Conservation (phyloP, 345 rosid genomes). For the Arabis alpina region DNA sequence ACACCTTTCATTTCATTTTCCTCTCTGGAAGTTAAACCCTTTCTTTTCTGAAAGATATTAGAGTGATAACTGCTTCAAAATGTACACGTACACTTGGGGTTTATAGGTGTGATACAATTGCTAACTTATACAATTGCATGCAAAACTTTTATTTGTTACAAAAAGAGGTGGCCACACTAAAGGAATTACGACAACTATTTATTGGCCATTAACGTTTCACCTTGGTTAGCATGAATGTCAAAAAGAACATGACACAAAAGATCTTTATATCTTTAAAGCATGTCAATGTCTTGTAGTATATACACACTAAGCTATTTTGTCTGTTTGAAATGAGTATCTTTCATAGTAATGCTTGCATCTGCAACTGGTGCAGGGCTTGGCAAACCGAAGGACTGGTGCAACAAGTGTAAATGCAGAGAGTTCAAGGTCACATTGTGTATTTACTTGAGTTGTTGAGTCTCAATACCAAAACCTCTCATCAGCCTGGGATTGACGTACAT, state of each 20-base stretch:
- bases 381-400: constrained; percentile 92
- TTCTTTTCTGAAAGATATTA: constrained; percentile 16
- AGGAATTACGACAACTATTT: not conserved
- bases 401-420: constrained; percentile 98
- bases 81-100: not conserved
- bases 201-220: not conserved
- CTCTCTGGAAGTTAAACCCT: constrained; percentile 4
- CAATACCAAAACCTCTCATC: constrained; percentile 47
- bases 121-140: constrained; percentile 3
- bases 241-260: constrained; percentile 8
- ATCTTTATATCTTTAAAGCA: not conserved
- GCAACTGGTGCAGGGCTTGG: constrained; percentile 71
- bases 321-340: constrained; percentile 3
- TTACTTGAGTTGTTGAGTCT: constrained; percentile 94
- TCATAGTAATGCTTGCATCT: constrained; percentile 17
- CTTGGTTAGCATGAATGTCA: constrained; percentile 5
- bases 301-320: not conserved
- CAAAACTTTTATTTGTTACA: not conserved
- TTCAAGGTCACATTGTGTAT: constrained; percentile 97
- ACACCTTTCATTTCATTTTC: constrained; percentile 3
- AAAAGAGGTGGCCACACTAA: not conserved
- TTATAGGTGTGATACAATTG: constrained; percentile 1
- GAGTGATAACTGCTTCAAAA: constrained; percentile 15
- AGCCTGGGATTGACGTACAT: too few species aligned
- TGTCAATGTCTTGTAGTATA: constrained; percentile 18